A percentile compares a stretch with the other conserved stretches of the same genome.
Evolutionary conservation across 2,329 filamentous ascomycete genomes (phyloP).

Genomic region (Talaromyces amestolkiae): DNA sequence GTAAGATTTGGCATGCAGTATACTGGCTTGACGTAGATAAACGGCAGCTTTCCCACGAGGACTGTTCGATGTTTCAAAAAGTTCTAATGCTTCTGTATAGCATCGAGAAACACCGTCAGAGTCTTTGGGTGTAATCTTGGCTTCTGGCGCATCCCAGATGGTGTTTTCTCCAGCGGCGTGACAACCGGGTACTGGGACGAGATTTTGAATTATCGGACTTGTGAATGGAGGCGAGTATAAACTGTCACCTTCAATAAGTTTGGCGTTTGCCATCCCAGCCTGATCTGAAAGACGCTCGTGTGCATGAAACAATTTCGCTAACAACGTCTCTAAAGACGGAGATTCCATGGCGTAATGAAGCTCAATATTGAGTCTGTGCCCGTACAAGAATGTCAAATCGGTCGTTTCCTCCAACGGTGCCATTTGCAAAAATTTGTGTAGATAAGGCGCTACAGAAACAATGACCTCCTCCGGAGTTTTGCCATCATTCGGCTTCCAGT

Average conservation of each 20-base stretch:
- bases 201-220: constrained; percentile 25
- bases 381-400: constrained; percentile 13
- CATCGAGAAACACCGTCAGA: constrained; percentile 13
- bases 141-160: constrained; percentile 9
- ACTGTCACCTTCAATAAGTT: constrained; percentile 25
- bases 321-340: constrained; percentile 7
- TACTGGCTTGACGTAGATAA: constrained; percentile 25
- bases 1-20: constrained; percentile 22
- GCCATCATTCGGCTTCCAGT: constrained; percentile 8
- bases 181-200: constrained; percentile 20
- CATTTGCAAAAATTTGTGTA: constrained; percentile 9
- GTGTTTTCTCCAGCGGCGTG: constrained; percentile 11
- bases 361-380: constrained; percentile 22
- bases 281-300: constrained; percentile 21
- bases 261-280: constrained; percentile 24
- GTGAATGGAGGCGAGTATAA: constrained; percentile 24
- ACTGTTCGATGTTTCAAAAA: constrained; percentile 21
- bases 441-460: not conserved
- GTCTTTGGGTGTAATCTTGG: constrained; percentile 20
- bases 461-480: constrained; percentile 6
- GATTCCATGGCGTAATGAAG: constrained; percentile 22
- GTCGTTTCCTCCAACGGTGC: not conserved
- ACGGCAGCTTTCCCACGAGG: constrained; percentile 25
- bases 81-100: constrained; percentile 21
- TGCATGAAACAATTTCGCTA: constrained; percentile 19